phyloP scores from a whole-genome alignment of 495 filamentous ascomycete species.

The Cairneyella variabilis region DNA sequence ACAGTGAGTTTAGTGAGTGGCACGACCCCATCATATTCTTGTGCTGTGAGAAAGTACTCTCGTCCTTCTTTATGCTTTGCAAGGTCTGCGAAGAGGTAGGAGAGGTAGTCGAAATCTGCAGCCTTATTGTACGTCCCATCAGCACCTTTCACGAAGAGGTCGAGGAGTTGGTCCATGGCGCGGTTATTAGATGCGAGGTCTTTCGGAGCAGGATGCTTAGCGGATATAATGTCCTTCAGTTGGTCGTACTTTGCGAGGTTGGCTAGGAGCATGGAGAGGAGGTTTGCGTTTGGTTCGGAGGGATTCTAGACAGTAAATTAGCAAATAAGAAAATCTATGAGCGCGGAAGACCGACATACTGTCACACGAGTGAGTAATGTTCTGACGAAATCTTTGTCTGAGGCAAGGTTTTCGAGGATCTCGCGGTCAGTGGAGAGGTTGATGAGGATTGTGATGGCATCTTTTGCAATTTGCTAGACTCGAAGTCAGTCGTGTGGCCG shows the following conservation, averaged over 20 bases:
- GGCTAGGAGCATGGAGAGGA: constrained; percentile 85
- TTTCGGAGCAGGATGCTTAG: constrained; percentile 57
- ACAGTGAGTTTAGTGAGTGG: constrained; percentile 85
- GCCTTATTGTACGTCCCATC: constrained; percentile 75
- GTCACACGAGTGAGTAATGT: constrained; percentile 65
- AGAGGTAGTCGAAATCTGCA: constrained; percentile 88
- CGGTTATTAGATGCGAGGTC: constrained; percentile 63
- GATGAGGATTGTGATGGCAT: constrained; percentile 89
- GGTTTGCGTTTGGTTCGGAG: constrained; percentile 68
- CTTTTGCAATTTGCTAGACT: constrained; percentile 75
- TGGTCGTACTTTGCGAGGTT: constrained; percentile 80
- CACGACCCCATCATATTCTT: constrained; percentile 73
- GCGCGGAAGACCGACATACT: constrained; percentile 60
- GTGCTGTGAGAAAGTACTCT: constrained; percentile 68
- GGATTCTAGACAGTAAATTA: constrained; percentile 39
- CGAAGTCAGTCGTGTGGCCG: not conserved
- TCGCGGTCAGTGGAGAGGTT: constrained; percentile 81
- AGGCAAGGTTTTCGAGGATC: constrained; percentile 64
- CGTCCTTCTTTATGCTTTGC: constrained; percentile 72
- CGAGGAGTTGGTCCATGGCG: constrained; percentile 85
- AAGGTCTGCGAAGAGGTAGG: constrained; percentile 90
- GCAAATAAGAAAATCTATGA: not conserved
- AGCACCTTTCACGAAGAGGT: constrained; percentile 90
- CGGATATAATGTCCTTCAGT: constrained; percentile 59
- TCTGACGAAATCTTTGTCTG: constrained; percentile 79